These are phyloP conservation scores for Geranium rotundifolium DNA, from an alignment of 345 rosid genomes.

Conservation along the genomic window DNA sequence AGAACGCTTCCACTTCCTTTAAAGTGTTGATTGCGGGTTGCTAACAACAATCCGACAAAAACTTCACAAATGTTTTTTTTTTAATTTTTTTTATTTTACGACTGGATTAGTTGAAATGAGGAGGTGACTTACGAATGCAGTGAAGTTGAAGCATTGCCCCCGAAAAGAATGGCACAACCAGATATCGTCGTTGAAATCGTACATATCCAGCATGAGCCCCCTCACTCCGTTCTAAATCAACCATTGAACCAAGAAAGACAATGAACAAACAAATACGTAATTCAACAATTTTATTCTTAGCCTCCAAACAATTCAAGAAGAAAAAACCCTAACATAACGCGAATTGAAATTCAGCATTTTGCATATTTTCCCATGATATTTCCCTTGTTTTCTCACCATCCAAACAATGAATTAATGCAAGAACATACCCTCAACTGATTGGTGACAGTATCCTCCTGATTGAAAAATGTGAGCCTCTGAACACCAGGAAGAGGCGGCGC, in stretches of 20 bases:
- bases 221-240: slow-evolving; percentile 79
- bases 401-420: neutral
- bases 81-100: neutral
- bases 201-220: slow-evolving; percentile 96
- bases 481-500: slow-evolving; percentile 66
- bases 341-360: neutral
- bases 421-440: slow-evolving; percentile 64
- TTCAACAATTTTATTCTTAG: neutral
- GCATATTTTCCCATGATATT: neutral
- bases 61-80: neutral
- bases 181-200: slow-evolving; percentile 67
- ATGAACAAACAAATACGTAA: neutral
- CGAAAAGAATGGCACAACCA: slow-evolving; percentile 96
- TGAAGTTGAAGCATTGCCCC: slow-evolving; percentile 93
- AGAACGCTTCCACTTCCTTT: slow-evolving; percentile 80
- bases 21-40: slow-evolving; percentile 85
- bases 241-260: neutral
- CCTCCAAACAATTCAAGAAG: too few relatives aligned
- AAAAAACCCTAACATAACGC: neutral
- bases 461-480: slow-evolving; percentile 78
- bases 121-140: slow-evolving; percentile 66
- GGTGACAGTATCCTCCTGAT: slow-evolving; percentile 86
- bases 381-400: neutral
- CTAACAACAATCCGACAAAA: slow-evolving; percentile 30
- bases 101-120: slow-evolving; percentile 8